Evolutionary conservation across 305 asterid genomes (phyloP), one percentile per base, ranked within the genome.

Genomic region (Lippia alba): DNA sequence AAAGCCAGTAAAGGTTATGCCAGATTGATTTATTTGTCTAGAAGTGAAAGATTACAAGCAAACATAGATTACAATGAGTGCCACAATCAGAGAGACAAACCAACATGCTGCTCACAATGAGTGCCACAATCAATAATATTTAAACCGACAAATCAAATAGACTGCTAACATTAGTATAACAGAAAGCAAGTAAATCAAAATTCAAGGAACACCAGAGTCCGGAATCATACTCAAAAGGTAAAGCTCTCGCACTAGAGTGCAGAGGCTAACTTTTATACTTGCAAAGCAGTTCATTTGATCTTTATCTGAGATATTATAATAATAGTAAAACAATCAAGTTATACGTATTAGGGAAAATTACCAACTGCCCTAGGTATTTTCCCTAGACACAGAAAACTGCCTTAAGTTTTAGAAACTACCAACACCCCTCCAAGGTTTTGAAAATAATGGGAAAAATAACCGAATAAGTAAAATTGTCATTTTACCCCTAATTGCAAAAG

Each of bases 231-330:
- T 8, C 71, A 39, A 62, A 24, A 24, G 30, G 1, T 1, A 24
- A 24, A 63, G 46, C 24, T 24, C 39, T 24, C 67, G 33, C 50
- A 36, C 56, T 19, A 11, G 60, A 33, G 57, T 12, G 34, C 19
- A 20, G 44, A 61, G 54, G 36, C 64, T 50, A 56, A 54, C 36
- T 58, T 56, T 56, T 56, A 32, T 64, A 58, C 20, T 36, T 19
- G 49, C 49, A 70, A 46, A 51, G 64, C 50, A 55, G 71, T 56
- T 63, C 68, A 20, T 30, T 33, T 59, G 61, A 49, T 36, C 58
- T 64, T 56, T 30, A 48, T 39, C 54, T 61, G 60, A 49, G 61
- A 10, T 17, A 16, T 49, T 12, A 18, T 34, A 50, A 48, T 30
- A 18, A 5, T 36, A 36, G 9, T 36, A 36, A 36, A 36, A 36